phyloP scores from a whole-genome alignment of 1,139 yeast genomes.

The Yamadazyma oceani region DNA sequence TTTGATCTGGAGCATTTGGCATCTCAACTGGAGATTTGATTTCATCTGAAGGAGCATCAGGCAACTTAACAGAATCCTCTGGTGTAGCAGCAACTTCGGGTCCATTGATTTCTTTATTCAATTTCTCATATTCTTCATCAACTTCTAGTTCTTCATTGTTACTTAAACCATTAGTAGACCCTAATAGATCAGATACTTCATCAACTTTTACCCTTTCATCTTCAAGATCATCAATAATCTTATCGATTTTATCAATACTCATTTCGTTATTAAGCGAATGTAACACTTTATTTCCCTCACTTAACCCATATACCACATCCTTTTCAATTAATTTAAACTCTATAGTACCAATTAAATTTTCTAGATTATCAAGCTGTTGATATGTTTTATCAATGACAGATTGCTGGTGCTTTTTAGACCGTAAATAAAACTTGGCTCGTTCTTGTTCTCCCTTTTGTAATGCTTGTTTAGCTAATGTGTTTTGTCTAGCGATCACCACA shows the following conservation, averaged over 20 bases:
- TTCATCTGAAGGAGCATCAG: slow-evolving; percentile 13
- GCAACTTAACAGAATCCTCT: slow-evolving; percentile 15
- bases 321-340: slow-evolving; percentile 88
- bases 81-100: too few species aligned
- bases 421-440: slow-evolving; percentile 68
- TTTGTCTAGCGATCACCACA: slow-evolving; percentile 56
- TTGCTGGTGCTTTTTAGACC: slow-evolving; percentile 81
- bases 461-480: slow-evolving; percentile 57
- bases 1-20: slow-evolving; percentile 24
- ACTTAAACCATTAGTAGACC: slow-evolving; percentile 43
- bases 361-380: slow-evolving; percentile 75
- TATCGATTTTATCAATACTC: slow-evolving; percentile 77
- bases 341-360: slow-evolving; percentile 67
- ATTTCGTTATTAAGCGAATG: slow-evolving; percentile 74
- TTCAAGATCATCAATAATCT: slow-evolving; percentile 77
- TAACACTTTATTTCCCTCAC: slow-evolving; percentile 76
- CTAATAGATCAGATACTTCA: slow-evolving; percentile 53
- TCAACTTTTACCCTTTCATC: slow-evolving; percentile 81
- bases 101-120: slow-evolving; percentile 46
- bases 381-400: slow-evolving; percentile 66
- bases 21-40: slow-evolving; percentile 18
- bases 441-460: slow-evolving; percentile 52
- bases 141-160: slow-evolving; percentile 64
- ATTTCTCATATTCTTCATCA: slow-evolving; percentile 56
- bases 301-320: slow-evolving; percentile 76